Base-by-base conservation (phyloP, 2,329 filamentous ascomycete species). In the Alternaria rosae region DNA sequence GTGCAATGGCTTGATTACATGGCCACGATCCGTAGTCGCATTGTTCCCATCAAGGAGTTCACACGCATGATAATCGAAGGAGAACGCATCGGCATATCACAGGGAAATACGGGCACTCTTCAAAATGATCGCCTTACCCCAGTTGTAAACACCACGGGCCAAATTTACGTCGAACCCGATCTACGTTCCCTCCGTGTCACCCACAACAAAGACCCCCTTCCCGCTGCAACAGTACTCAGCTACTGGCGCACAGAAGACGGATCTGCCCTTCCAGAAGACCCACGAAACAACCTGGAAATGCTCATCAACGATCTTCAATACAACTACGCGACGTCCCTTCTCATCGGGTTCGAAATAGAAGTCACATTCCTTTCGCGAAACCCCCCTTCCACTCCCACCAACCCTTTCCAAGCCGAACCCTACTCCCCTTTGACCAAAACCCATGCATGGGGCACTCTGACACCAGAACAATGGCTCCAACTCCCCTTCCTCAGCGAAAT, bases 311-410 rank as follows among this genome's bases (percentile, higher is more conserved):
- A 80, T 6, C 85, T 91, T 0, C 79, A 84, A 11, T 69, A 78
- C 2, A 81, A 86, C 6, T 78, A 83, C 38, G 82, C 83, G 2
- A 81, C 92, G 3, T 78, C 83, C 4, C 87, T 93, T 50, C 82
- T 89, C 0, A 78, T 93, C 15, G 93, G 92, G 0, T 96, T 95
- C 67, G 93, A 97, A 77, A 88, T 96, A 42, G 92, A 96, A 77
- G 87, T 95, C 10, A 84, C 92, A 1, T 89, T 96, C 66, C 82
- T 94, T 66, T 84, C 84, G 42, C 84, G 84, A 20, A 71, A 78
- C 32, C 23, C 69, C 72, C 8, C 69, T 17, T 58, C 55, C 10
- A 12, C 50, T 35, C 44, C 59, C 13, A 61, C 61, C 44, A 65
- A 69, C 78, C 55, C 67, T 82, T 32, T 44, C 26, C 45, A 55